These are phyloP conservation scores for Dioscorea cayenensis DNA, from an alignment of 116 monocot species.

Conservation along the genomic window DNA sequence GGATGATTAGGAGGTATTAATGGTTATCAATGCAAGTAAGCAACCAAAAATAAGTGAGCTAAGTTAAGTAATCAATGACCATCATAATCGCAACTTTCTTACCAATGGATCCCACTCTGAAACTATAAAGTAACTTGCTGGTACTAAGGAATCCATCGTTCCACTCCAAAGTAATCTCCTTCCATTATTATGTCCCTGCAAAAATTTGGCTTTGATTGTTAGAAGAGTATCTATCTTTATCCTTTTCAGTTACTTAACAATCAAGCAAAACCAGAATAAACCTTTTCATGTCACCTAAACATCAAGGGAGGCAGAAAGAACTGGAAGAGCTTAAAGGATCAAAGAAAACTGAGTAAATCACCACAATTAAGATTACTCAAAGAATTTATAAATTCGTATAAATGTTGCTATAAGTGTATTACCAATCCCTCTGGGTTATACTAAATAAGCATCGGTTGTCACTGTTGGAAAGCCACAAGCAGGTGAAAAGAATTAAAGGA, in stretches of 20 bases:
- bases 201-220: not conserved
- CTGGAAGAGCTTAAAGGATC: not conserved
- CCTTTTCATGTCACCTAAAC: not conserved
- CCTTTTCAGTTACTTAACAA: not conserved
- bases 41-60: too few relatives aligned
- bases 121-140: not conserved
- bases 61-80: not conserved
- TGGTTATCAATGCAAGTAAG: too few relatives aligned
- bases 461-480: conserved; percentile 1
- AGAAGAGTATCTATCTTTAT: not conserved
- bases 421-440: not conserved
- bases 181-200: not conserved
- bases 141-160: not conserved
- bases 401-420: not conserved
- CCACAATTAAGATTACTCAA: not conserved
- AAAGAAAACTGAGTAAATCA: not conserved
- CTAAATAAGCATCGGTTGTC: not conserved
- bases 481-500: conserved; percentile 8
- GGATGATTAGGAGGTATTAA: too few relatives aligned
- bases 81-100: not conserved
- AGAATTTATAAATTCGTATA: not conserved
- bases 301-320: not conserved
- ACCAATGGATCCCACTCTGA: not conserved
- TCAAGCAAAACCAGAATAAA: not conserved
- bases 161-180: not conserved